Evolutionary conservation across 1,284 basidiomycete species (phyloP), one percentile per base, ranked within the genome.

Genomic region (Phellopilus nigrolimitatus): DNA sequence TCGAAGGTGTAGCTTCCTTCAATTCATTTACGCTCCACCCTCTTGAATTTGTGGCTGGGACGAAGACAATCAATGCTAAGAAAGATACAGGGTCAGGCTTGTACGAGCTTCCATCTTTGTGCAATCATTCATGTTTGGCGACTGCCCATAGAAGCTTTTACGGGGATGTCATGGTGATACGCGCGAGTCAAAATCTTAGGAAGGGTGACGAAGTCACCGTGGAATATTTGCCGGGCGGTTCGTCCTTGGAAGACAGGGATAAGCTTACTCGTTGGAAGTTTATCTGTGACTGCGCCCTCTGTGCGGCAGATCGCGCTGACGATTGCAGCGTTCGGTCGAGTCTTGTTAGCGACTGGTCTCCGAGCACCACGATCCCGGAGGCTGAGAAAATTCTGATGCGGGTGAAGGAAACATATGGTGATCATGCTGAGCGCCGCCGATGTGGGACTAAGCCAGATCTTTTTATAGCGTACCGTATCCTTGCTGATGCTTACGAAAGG

Each of bases 81-180:
- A 7, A 21, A 28, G 13, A 40, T n/a, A 13, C 36, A 28, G 13
- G 19, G 12, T 36, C 17, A 12, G 54, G 42, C n/a, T 25, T 55
- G 12, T 57, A 47, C 37, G 41, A 39, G 13, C 43, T 55, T 9
- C 53, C 55, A 13, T 57, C 55, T 9, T 39, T 57, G 12, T 36
- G 49, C 38, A 57, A 57, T 43, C 53, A 57, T 36, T 27, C 55
- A 3, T 57, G 55, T 39, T 13, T 47, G 6, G 12, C 42, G 42
- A 47, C 48, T 37, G 53, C 47, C 8, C 28, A 13, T 12, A 31
- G 53, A n/a, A 22, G 10, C 1, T 57, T 50, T 33, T 54, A 40
- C n/a, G 48, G 55, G 5, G 53, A 55, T 30, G 22, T 55, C 13
- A 57, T 57, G 25, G 43, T 46, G n/a, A 24, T 57, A 7, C 53